Evolutionary conservation across 805 yeast genomes (phyloP).

Genomic region (Schizosaccharomyces osmophilus): DNA sequence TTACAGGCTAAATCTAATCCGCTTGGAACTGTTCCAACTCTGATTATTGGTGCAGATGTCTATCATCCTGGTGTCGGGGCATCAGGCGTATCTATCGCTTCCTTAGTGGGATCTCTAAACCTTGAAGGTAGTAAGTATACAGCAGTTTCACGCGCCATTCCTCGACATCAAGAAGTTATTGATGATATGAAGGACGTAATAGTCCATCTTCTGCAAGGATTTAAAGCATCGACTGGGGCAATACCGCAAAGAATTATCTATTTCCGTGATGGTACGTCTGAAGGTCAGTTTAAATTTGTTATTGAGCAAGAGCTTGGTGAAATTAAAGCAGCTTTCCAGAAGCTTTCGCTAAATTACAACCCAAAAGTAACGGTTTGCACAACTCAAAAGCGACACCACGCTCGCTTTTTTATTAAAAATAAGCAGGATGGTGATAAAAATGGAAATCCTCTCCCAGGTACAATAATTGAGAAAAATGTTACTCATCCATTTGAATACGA

Average conservation of each 20-base stretch:
- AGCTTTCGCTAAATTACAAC: slow-evolving; percentile 7
- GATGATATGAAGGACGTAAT: slow-evolving; percentile 3
- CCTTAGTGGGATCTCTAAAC: slow-evolving; percentile 5
- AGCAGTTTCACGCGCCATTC: slow-evolving; percentile 5
- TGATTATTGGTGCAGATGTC: slow-evolving; percentile 13
- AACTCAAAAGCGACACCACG: slow-evolving; percentile 11
- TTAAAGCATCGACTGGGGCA: slow-evolving; percentile 8
- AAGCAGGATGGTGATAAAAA: slow-evolving; percentile 9
- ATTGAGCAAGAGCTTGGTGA: slow-evolving; percentile 13
- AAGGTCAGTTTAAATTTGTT: slow-evolving; percentile 14
- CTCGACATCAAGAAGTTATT: slow-evolving; percentile 4
- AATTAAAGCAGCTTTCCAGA: slow-evolving; percentile 8
- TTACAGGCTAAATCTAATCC: slow-evolving; percentile 8
- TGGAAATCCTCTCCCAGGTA: slow-evolving; percentile 12
- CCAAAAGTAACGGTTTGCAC: slow-evolving; percentile 14
- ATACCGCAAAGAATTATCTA: slow-evolving; percentile 12
- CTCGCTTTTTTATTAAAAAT: slow-evolving; percentile 14
- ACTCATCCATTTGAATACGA: slow-evolving; percentile 14
- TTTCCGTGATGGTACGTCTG: slow-evolving; percentile 16
- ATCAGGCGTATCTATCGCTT: slow-evolving; percentile 7
- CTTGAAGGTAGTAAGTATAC: slow-evolving; percentile 5
- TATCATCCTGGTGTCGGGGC: slow-evolving; percentile 10
- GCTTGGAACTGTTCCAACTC: slow-evolving; percentile 10
- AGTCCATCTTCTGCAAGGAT: slow-evolving; percentile 2
- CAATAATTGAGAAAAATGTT: slow-evolving; percentile 14